Base-by-base conservation (phyloP, 208 protist species). In the Acanthamoeba sp. region DNA sequence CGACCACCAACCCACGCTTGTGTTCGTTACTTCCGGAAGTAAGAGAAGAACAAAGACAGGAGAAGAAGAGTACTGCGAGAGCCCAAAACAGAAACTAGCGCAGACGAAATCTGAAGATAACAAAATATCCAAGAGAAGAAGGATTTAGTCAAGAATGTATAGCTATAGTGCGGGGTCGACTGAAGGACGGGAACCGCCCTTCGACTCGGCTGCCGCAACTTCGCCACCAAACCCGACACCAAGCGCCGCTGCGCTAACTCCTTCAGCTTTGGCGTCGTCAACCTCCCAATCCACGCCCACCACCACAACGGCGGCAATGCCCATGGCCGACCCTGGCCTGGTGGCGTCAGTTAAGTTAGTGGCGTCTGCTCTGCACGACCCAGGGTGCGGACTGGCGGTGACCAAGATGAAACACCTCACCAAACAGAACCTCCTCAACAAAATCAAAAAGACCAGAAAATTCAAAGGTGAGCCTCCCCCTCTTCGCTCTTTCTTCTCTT, bases 371-470 rank as follows among this genome's bases (percentile, higher is more conserved):
- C 71, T 80, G 1, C 71, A 80, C 34, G 71, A 80, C 71, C 71
- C 71, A 1, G n/a, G 10, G 4, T 45, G 34, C 36, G 71, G 71
- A 36, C 36, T 80, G 36, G 71, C 40, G 20, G 71, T 45, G 36
- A 22, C 22, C 36, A 80, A 80, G 40, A 27, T 14, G 7, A 48
- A 48, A 40, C 36, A 14, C n/a, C 20, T 14, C 22, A 42, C 20
- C 0, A 40, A 80, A 48, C 71, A 80, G 36, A 80, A 40, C 64
- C 22, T 73, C 34, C 64, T 73, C 34, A 73, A 40, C 34, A 73
- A 80, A 36, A 80, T 45, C 36, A 80, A 80, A 34, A 80, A 80
- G 71, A n/a, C 71, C 71, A 40, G 71, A 7, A 80, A 80, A 36
- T 80, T 80, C 71, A 80, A 80, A 34, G 71, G 71, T 22, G 24